Evolutionary conservation across 108 stramenopile species (phyloP), one percentile per base, ranked within the genome.

Genomic region (Cylindrotheca fusiformis): DNA sequence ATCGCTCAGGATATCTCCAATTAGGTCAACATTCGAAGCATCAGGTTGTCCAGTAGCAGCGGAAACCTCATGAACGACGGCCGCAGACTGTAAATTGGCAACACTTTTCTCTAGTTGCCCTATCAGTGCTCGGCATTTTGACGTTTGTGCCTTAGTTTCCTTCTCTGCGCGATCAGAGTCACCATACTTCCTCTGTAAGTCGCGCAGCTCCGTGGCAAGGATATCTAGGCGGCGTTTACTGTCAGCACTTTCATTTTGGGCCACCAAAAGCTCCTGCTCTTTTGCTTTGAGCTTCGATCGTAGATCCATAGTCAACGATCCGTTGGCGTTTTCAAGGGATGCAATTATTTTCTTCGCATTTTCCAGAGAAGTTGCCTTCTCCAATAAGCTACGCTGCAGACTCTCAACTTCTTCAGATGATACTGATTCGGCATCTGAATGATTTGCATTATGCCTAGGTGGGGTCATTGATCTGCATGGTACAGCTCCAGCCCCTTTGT

Each of bases 271-370:
- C 32, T 69, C 60, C 50, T 73, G 71, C 31, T 83, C 72, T 52
- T 77, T 77, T n/a, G 58, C 78, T 36, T 79, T 79, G 21, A 77
- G 61, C 44, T 83, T 81, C 14, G 59, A 47, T 8, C 84, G 74
- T 49, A 75, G 54, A 6, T 81, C 77, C 21, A 63, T 29, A n/a
- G 75, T 64, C 54, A 81, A 36, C 2, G 74, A 68, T 21, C 69
- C 66, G 53, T 80, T 85, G 22, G 84, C 78, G 45, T 66, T 68
- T 32, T 85, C 84, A 54, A 85, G 27, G 2, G 80, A 81, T 18
- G 80, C 60, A 56, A 85, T 85, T 14, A 85, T 80, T 52, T 71
- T 80, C 52, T 85, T 85, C 26, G 84, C 77, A 50, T 68, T 80
- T 31, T 79, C 80, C 60, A 85, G 56, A 32, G 74, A 68, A 29